Evolutionary conservation across 345 rosid species (phyloP).

Genomic region (Rhodamnia rubescens): DNA sequence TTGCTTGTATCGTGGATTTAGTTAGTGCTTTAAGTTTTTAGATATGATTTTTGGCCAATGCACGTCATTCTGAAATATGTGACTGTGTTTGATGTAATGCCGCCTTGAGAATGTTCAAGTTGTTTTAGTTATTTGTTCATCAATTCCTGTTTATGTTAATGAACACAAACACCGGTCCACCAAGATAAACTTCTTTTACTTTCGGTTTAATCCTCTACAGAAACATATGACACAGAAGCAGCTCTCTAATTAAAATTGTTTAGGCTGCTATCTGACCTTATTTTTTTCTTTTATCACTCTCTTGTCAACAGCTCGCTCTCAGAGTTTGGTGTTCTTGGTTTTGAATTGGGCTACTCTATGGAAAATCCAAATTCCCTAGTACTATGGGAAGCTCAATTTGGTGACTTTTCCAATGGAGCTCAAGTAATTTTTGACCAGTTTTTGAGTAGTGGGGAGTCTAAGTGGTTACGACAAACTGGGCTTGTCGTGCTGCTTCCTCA

Average conservation of each 20-base stretch:
- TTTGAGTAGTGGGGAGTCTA: conserved; percentile 11
- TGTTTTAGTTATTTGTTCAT: neutral
- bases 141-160: neutral
- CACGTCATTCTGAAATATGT: neutral
- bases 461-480: conserved; percentile 17
- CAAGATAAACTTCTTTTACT: neutral
- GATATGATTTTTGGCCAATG: neutral
- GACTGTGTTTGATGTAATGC: neutral
- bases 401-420: conserved; percentile 16
- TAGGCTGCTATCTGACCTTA: neutral
- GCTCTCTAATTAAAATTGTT: neutral
- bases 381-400: conserved; percentile 15
- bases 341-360: conserved; percentile 18
- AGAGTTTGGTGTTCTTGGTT: conserved; percentile 16
- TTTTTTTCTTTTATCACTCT: neutral
- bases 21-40: neutral
- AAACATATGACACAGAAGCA: neutral
- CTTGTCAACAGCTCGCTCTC: conserved; percentile 7
- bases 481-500: conserved; percentile 15
- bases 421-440: conserved; percentile 16
- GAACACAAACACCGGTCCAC: neutral
- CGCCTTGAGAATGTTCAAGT: neutral
- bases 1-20: neutral
- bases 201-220: neutral
- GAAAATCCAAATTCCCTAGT: conserved; percentile 14